phyloP scores from a whole-genome alignment of 1,139 yeast species.

The Debaryomyces fabryi region DNA sequence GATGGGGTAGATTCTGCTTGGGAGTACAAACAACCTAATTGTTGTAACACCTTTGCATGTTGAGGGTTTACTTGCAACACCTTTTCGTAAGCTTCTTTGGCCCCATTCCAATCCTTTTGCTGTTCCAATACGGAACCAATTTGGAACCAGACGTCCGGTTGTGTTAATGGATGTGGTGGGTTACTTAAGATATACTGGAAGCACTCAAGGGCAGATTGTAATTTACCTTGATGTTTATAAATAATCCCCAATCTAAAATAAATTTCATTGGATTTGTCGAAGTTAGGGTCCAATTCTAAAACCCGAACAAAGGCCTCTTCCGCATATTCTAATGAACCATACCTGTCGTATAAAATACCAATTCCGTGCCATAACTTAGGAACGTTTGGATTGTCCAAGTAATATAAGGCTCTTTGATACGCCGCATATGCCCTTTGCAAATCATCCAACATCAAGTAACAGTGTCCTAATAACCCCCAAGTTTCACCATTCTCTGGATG shows the following conservation, averaged over 20 bases:
- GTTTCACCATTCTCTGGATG: constrained; percentile 92
- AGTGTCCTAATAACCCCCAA: constrained; percentile 97
- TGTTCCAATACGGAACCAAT: constrained; percentile 95
- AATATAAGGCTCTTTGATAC: constrained; percentile 92
- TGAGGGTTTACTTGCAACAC: constrained; percentile 88
- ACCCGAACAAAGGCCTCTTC: constrained; percentile 98
- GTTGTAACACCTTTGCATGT: constrained; percentile 94
- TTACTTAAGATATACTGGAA: constrained; percentile 86
- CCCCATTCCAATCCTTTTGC: constrained; percentile 87
- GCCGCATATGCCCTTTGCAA: constrained; percentile 94
- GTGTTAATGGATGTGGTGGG: constrained; percentile 95
- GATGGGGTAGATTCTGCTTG: constrained; percentile 56
- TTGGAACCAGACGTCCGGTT: constrained; percentile 98
- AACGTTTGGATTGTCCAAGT: constrained; percentile 89
- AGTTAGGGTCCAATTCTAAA: constrained; percentile 90
- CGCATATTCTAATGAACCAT: constrained; percentile 94
- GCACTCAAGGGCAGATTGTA: constrained; percentile 86
- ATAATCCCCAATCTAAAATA: constrained; percentile 96
- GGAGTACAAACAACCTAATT: constrained; percentile 92
- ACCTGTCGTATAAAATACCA: constrained; percentile 92
- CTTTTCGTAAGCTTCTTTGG: constrained; percentile 93
- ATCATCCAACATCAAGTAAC: constrained; percentile 95
- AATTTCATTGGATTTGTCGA: constrained; percentile 94
- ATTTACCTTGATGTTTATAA: constrained; percentile 90
- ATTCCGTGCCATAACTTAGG: constrained; percentile 99